Evolutionary conservation across 2,329 filamentous ascomycete species (phyloP).

Genomic region (Rhinocladiella similis): DNA sequence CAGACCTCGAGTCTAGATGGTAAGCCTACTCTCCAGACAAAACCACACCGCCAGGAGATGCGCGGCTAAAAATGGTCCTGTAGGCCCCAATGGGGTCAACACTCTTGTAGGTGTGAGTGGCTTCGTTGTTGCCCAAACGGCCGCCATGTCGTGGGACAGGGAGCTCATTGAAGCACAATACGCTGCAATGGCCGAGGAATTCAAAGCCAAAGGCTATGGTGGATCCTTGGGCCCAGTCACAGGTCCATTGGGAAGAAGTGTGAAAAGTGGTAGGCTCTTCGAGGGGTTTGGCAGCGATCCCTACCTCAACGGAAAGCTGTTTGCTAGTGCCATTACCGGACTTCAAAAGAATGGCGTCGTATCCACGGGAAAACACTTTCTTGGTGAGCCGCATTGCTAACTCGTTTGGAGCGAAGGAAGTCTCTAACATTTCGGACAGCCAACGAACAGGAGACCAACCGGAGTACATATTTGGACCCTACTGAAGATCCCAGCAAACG

Average conservation of each 20-base stretch:
- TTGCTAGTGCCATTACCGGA: constrained; percentile 44
- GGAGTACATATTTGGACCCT: not conserved
- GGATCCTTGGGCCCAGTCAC: constrained; percentile 45
- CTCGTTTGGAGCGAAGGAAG: too few species aligned
- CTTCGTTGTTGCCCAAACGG: not conserved
- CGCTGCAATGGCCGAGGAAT: constrained; percentile 37
- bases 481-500: not conserved
- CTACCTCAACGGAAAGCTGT: constrained; percentile 46
- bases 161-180: constrained; percentile 54
- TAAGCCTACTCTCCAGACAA: too few species aligned
- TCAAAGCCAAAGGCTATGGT: constrained; percentile 43
- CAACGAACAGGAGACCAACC: too few species aligned
- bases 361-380: constrained; percentile 53
- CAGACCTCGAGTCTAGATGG: too few species aligned
- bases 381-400: constrained; percentile 36
- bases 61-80: too few species aligned
- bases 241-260: constrained; percentile 36
- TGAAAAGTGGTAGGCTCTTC: constrained; percentile 47
- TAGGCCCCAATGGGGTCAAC: not conserved
- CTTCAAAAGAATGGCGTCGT: constrained; percentile 46
- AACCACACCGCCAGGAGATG: too few species aligned
- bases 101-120: not conserved
- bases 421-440: too few species aligned
- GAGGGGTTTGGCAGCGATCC: constrained; percentile 51
- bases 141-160: constrained; percentile 53